Evolutionary conservation across 1,284 basidiomycete genomes (phyloP).

Genomic region (Cutaneotrichosporon sp.): DNA sequence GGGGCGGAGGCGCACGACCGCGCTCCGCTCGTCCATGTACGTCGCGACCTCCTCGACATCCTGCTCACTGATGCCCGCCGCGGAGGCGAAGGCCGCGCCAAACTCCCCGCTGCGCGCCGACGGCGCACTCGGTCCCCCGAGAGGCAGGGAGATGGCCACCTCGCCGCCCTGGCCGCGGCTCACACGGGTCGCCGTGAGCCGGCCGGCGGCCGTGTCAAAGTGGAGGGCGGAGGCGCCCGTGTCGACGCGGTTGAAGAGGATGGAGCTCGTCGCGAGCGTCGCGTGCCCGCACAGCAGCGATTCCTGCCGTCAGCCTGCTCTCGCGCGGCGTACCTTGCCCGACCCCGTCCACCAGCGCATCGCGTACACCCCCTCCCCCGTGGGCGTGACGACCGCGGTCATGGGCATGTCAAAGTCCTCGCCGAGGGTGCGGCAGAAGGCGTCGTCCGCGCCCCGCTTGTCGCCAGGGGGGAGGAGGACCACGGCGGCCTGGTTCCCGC

Average conservation of each 20-base stretch:
- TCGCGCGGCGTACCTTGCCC: slow-evolving; percentile 32
- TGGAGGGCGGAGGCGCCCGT: slow-evolving; percentile 20
- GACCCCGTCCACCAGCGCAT: slow-evolving; percentile 40
- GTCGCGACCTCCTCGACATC: slow-evolving; percentile 1
- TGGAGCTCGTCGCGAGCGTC: slow-evolving; percentile 35
- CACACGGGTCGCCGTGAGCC: slow-evolving; percentile 23
- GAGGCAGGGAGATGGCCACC: slow-evolving; percentile 3
- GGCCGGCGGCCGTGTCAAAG: slow-evolving; percentile 32
- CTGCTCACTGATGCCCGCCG: not conserved
- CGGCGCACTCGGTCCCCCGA: not conserved
- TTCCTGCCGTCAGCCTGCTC: slow-evolving; percentile 31
- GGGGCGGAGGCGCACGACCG: not conserved
- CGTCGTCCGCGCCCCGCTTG: slow-evolving; percentile 25
- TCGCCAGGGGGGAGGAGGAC: slow-evolving; percentile 35
- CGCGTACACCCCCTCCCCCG: slow-evolving; percentile 5
- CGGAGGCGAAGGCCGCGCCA: not conserved
- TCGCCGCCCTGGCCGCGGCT: not conserved
- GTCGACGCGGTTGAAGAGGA: slow-evolving; percentile 25
- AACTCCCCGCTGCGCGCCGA: not conserved
- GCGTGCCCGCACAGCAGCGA: slow-evolving; percentile 43
- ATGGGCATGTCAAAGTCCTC: slow-evolving; percentile 42
- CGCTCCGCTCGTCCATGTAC: not conserved
- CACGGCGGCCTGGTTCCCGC: slow-evolving; percentile 47
- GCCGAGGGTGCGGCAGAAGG: slow-evolving; percentile 29
- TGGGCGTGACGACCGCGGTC: slow-evolving; percentile 30